phyloP scores from a whole-genome alignment of 805 yeast species.

The Nakazawaea wickerhamii region DNA sequence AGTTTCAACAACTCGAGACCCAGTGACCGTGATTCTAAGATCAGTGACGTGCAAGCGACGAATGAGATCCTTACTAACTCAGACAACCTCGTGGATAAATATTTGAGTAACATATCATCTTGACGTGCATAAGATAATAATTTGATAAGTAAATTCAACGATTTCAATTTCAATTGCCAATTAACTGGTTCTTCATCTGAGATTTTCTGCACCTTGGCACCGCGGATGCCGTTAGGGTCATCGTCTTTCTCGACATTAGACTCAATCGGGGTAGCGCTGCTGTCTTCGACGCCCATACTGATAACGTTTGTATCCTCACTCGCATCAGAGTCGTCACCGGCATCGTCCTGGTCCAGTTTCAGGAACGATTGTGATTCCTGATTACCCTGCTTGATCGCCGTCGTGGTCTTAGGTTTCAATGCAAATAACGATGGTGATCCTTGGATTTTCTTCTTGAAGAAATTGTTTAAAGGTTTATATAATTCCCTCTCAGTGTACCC shows the following conservation, averaged over 20 bases:
- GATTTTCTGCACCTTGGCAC: slow-evolving; percentile 16
- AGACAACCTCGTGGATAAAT: slow-evolving; percentile 40
- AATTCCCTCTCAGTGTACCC: slow-evolving; percentile 21
- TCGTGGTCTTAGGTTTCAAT: slow-evolving; percentile 8
- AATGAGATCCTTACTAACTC: slow-evolving; percentile 77
- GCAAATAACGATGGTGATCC: slow-evolving; percentile 27
- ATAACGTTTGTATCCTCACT: slow-evolving; percentile 21
- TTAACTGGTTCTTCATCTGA: slow-evolving; percentile 48
- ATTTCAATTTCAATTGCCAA: slow-evolving; percentile 49
- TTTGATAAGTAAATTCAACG: slow-evolving; percentile 41
- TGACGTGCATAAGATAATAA: slow-evolving; percentile 34
- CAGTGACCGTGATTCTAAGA: slow-evolving; percentile 49
- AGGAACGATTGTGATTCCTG: slow-evolving; percentile 7
- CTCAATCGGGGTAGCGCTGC: slow-evolving; percentile 1
- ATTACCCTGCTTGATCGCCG: slow-evolving; percentile 9
- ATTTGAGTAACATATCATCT: slow-evolving; percentile 33
- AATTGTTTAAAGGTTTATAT: slow-evolving; percentile 18
- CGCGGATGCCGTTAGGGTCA: slow-evolving; percentile 14
- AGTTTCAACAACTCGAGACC: slow-evolving; percentile 67
- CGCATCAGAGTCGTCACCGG: slow-evolving; percentile 15
- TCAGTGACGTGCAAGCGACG: slow-evolving; percentile 71
- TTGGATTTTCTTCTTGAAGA: slow-evolving; percentile 24
- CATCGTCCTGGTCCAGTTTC: slow-evolving; percentile 1
- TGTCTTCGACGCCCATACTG: slow-evolving; percentile 7
- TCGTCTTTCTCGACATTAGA: slow-evolving; percentile 14